Evolutionary conservation across 2,329 filamentous ascomycete genomes (phyloP), one percentile per base, ranked within the genome.

Genomic region (Plectosphaerella sp.): DNA sequence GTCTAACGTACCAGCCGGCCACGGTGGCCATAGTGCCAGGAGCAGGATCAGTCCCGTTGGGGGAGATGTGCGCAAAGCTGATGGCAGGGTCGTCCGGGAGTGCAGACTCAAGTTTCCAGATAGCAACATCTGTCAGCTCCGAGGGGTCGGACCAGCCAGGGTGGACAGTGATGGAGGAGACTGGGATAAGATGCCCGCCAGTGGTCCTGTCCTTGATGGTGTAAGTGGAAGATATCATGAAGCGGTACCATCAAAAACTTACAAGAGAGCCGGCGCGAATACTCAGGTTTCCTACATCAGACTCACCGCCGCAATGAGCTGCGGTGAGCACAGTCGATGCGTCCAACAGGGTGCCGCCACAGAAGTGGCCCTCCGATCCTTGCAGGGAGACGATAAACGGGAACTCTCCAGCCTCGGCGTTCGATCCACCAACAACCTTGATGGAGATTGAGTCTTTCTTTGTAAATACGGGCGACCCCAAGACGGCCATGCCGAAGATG

Each of bases 311-410:
- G 57, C 63, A 67, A 55, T 67, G 65, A n/a, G 58, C 64, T 12
- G 65, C 65, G 6, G 65, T 67, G 49, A 67, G 4, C 50, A 67
- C 65, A 16, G 64, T 67, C 52, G 60, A 58, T 55, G 63, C 59
- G 54, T 66, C 63, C 43, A 67, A 20, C 55, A 67, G 54, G 15
- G 57, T 50, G 16, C 65, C 65, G 16, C 65, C 65, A 35, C 65
- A 67, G 56, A 62, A 63, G 41, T 63, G 58, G 11, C 51, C 48
- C 25, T 47, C 50, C 28, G 42, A 35, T 12, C 28, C 8, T 35
- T 54, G 51, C 43, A 67, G 54, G 52, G 54, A 57, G 48, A 67
- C 65, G 22, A 67, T 66, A 61, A 59, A 67, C 24, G 65, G 65
- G 47, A 67, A 67, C 14, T 67, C 65, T 20, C 62, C 63, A 20